Conservation (phyloP, 139 green algal species). For the Tetradesmus obliquus region DNA sequence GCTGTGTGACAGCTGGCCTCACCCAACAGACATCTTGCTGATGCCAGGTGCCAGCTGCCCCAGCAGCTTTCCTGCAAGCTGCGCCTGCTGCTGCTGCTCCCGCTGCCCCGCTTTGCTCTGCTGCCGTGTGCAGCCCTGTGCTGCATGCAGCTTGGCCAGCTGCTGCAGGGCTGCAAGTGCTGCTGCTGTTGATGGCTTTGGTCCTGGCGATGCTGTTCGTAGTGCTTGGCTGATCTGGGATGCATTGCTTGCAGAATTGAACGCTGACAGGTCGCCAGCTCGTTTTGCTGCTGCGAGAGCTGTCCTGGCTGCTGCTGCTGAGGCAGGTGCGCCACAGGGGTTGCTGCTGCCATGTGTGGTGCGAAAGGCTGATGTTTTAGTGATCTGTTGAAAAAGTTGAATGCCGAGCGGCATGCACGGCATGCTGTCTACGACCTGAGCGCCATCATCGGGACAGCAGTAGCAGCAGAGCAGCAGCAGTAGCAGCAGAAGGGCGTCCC, state of each 20-base stretch:
- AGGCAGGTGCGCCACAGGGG: not conserved
- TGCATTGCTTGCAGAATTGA: not conserved
- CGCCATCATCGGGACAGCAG: not conserved
- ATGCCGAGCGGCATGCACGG: not conserved
- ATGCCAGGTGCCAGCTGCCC: not conserved
- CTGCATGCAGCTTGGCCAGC: not conserved
- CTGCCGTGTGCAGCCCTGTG: not conserved
- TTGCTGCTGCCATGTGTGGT: not conserved
- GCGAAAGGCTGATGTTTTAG: not conserved
- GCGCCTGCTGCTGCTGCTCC: not conserved
- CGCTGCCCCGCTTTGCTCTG: not conserved
- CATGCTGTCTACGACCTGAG: not conserved
- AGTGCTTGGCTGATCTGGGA: not conserved
- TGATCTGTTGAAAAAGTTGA: not conserved
- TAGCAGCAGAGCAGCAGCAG: not conserved
- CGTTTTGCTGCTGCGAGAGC: not conserved
- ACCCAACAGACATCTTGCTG: not conserved
- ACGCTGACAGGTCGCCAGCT: not conserved
- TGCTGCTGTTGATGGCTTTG: not conserved
- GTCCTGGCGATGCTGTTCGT: not conserved
- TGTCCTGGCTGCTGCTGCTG: not conserved
- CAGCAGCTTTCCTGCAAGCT: not conserved
- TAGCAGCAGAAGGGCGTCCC: not conserved
- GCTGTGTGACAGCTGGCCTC: not conserved
- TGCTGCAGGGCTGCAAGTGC: constrained; percentile 10